Evolutionary conservation across 2,329 filamentous ascomycete genomes (phyloP).

Genomic region (Helminthosporium solani): DNA sequence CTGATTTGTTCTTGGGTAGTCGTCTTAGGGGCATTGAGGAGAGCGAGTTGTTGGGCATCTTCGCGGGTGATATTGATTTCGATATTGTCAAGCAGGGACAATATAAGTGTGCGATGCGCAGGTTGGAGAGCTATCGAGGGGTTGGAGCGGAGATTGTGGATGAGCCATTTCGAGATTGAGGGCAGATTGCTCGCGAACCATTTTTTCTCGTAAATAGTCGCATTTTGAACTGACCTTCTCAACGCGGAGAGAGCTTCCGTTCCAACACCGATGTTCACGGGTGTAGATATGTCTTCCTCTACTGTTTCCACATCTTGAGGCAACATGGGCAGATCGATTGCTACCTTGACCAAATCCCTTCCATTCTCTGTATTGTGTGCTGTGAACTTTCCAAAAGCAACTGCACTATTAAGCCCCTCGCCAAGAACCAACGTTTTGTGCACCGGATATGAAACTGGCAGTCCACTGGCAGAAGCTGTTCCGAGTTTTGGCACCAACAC

Average conservation of each 20-base stretch:
- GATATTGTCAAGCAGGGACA: constrained; percentile 63
- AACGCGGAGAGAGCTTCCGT: constrained; percentile 65
- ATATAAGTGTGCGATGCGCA: constrained; percentile 65
- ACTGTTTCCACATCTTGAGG: constrained; percentile 37
- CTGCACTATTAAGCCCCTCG: constrained; percentile 68
- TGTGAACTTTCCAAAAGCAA: constrained; percentile 50
- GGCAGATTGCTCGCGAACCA: constrained; percentile 75
- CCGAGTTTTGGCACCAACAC: constrained; percentile 74
- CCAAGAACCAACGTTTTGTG: constrained; percentile 77
- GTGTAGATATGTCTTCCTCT: constrained; percentile 16
- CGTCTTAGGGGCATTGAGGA: constrained; percentile 30
- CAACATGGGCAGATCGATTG: constrained; percentile 57
- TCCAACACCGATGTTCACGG: constrained; percentile 66
- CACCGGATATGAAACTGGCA: constrained; percentile 75
- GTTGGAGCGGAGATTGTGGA: constrained; percentile 24
- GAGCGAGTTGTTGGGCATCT: constrained; percentile 45
- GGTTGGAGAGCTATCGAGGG: constrained; percentile 57
- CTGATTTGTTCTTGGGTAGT: constrained; percentile 46
- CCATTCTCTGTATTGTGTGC: constrained; percentile 40
- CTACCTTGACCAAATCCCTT: constrained; percentile 53
- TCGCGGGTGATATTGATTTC: constrained; percentile 54
- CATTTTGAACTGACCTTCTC: constrained; percentile 68
- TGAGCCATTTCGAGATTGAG: constrained; percentile 64
- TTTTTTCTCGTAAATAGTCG: constrained; percentile 68
- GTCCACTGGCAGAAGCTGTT: constrained; percentile 64